Conservation (phyloP, 768 basidiomycete genomes). For the Lyophyllum decastes region DNA sequence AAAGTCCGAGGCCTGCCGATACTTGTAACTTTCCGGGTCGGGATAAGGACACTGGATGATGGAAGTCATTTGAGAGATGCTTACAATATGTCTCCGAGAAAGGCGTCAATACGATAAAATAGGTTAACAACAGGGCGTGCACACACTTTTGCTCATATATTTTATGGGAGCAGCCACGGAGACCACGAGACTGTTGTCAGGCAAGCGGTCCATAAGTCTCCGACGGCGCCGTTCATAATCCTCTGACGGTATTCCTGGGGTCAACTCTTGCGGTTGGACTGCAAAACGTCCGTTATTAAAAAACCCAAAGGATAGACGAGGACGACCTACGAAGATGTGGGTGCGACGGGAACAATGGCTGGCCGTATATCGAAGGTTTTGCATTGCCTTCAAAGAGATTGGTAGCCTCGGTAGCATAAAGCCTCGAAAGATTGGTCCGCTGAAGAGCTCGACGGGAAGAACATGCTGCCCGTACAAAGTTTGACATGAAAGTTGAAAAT, state of each 20-base stretch:
- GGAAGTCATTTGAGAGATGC: conserved; percentile 24
- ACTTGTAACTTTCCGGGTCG: conserved; percentile 74
- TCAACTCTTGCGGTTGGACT: conserved; percentile 71
- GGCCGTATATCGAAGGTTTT: conserved; percentile 81
- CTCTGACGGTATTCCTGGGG: conserved; percentile 73
- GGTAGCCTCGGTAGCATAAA: conserved; percentile 23
- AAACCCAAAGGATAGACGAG: not conserved
- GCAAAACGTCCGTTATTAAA: not conserved
- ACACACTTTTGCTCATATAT: conserved; percentile 82
- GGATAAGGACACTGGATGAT: not conserved
- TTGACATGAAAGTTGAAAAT: conserved; percentile 14
- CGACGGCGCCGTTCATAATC: conserved; percentile 79
- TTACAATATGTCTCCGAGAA: conserved; percentile 71
- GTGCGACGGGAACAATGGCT: conserved; percentile 77
- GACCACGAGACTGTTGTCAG: conserved; percentile 73
- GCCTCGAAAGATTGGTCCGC: not conserved
- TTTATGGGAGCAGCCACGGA: conserved; percentile 79
- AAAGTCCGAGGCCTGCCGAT: conserved; percentile 88
- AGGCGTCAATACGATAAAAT: conserved; percentile 7
- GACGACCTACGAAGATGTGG: conserved; percentile 68
- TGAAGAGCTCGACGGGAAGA: conserved; percentile 15
- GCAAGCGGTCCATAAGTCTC: conserved; percentile 72
- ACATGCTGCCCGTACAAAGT: conserved; percentile 12
- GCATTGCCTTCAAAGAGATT: conserved; percentile 32
- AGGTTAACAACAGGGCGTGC: conserved; percentile 7